These are phyloP conservation scores for Vitis riparia DNA, from an alignment of 164 flowering plant genomes.

Conservation along the genomic window DNA sequence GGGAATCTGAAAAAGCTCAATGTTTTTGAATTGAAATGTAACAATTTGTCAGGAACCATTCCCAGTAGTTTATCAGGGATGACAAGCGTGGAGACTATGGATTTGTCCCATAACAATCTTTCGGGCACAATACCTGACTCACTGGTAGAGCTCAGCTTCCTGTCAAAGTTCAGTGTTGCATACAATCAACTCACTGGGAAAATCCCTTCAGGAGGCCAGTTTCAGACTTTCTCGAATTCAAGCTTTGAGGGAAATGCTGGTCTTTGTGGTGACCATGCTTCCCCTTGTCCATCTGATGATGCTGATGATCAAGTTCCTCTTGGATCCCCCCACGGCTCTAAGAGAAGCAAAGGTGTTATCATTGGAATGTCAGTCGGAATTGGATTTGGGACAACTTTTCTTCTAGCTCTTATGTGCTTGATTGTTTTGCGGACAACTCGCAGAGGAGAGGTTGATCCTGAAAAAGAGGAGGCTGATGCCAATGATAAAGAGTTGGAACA, in stretches of 20 bases:
- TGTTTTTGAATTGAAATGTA: slow-evolving; percentile 41
- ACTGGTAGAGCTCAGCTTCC: slow-evolving; percentile 39
- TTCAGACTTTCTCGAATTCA: slow-evolving; percentile 47
- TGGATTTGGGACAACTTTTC: slow-evolving; percentile 38
- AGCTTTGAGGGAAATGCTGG: slow-evolving; percentile 63
- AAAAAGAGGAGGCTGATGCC: slow-evolving; percentile 24
- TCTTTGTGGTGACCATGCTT: slow-evolving; percentile 44
- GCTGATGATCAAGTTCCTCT: slow-evolving; percentile 3
- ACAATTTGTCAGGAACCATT: slow-evolving; percentile 50
- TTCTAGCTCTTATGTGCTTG: slow-evolving; percentile 32
- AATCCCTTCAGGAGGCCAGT: slow-evolving; percentile 64
- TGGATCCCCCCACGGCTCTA: slow-evolving; percentile 2
- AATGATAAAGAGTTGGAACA: slow-evolving; percentile 32
- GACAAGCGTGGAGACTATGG: slow-evolving; percentile 52
- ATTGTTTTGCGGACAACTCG: slow-evolving; percentile 26
- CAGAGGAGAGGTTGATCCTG: slow-evolving; percentile 32
- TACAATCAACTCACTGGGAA: slow-evolving; percentile 51
- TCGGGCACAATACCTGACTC: slow-evolving; percentile 52
- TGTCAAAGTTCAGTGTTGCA: slow-evolving; percentile 66
- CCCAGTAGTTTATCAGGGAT: slow-evolving; percentile 46
- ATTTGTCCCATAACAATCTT: slow-evolving; percentile 55
- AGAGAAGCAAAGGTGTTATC: slow-evolving; percentile 26
- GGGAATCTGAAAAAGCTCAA: slow-evolving; percentile 53
- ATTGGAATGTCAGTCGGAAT: slow-evolving; percentile 48
- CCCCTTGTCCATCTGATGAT: slow-evolving; percentile 19